Percentiles rank a stretch among this genome's conserved stretches.
Evolutionary conservation across 495 filamentous ascomycete species (phyloP).

Genomic region (Letharia columbiana): DNA sequence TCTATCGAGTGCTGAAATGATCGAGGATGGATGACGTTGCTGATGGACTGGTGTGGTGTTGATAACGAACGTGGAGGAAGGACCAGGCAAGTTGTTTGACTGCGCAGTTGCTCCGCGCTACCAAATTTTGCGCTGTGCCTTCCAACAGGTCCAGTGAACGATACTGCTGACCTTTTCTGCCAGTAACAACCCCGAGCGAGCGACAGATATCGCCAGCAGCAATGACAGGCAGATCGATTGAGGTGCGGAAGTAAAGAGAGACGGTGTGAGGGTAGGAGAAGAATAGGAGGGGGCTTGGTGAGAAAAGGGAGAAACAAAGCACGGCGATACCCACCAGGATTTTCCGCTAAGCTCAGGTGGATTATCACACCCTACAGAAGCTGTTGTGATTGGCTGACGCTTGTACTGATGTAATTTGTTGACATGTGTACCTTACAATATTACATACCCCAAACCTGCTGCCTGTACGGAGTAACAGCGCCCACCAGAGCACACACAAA

Average conservation of each 20-base stretch:
- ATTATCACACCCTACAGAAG: neutral
- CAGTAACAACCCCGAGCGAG: conserved; percentile 21
- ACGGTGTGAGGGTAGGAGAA: conserved; percentile 11
- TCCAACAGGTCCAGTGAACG: conserved; percentile 17
- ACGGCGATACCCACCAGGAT: conserved; percentile 6
- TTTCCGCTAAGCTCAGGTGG: conserved; percentile 9
- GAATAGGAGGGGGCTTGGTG: conserved; percentile 24
- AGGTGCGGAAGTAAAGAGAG: conserved; percentile 26
- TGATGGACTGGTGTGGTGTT: conserved; percentile 6
- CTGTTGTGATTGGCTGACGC: conserved; percentile 11
- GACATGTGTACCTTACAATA: neutral
- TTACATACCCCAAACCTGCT: neutral
- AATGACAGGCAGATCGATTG: conserved; percentile 18
- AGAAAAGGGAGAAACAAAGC: conserved; percentile 24
- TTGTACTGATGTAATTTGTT: neutral
- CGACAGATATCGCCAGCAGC: conserved; percentile 23
- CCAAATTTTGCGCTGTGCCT: conserved; percentile 18
- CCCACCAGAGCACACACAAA: no score
- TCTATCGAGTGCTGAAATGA: conserved; percentile 4
- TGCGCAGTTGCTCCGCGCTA: conserved; percentile 30
- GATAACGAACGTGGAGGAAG: conserved; percentile 20
- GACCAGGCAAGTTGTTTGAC: conserved; percentile 20
- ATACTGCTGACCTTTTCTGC: neutral
- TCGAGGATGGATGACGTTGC: conserved; percentile 12
- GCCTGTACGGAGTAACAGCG: no score